Conservation (phyloP, 495 filamentous ascomycete species). For the Penicillium nucicola region DNA sequence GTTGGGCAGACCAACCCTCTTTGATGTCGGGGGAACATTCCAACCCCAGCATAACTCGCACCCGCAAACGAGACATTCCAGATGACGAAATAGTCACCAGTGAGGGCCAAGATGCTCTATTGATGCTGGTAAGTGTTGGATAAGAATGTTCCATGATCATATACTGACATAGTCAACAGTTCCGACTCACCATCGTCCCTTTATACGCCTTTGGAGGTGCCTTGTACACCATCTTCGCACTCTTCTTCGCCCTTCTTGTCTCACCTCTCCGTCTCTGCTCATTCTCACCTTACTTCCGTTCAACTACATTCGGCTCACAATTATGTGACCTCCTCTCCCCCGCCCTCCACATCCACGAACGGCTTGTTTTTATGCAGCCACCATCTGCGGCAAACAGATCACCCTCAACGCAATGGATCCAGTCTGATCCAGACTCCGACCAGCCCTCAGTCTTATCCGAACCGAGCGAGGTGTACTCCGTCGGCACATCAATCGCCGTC, state of each 20-base stretch:
- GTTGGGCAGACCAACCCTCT: conserved; percentile 41
- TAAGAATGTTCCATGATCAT: not conserved
- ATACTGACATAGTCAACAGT: conserved; percentile 24
- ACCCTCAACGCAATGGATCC: conserved; percentile 33
- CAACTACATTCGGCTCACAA: conserved; percentile 35
- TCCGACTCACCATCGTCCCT: conserved; percentile 48
- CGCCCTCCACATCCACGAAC: conserved; percentile 41
- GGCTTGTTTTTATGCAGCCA: conserved; percentile 31
- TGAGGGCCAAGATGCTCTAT: conserved; percentile 33
- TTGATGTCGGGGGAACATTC: conserved; percentile 37
- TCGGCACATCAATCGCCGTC: conserved; percentile 43
- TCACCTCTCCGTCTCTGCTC: conserved; percentile 44
- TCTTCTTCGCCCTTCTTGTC: conserved; percentile 40
- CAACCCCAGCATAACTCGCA: conserved; percentile 22
- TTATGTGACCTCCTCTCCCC: conserved; percentile 42
- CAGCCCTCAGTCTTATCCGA: conserved; percentile 14
- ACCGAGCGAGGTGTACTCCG: conserved; percentile 26
- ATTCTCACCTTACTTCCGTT: conserved; percentile 32
- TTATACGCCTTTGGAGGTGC: conserved; percentile 40
- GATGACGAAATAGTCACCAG: conserved; percentile 23
- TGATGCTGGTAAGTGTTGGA: conserved; percentile 35
- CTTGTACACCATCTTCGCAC: conserved; percentile 43
- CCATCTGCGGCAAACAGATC: conserved; percentile 26
- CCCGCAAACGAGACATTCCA: conserved; percentile 27
- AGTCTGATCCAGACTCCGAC: conserved; percentile 23